Percentiles rank a stretch among this genome's conserved stretches.
phyloP scores from a whole-genome alignment of 805 yeast genomes.

The Teunomyces cretensis region DNA sequence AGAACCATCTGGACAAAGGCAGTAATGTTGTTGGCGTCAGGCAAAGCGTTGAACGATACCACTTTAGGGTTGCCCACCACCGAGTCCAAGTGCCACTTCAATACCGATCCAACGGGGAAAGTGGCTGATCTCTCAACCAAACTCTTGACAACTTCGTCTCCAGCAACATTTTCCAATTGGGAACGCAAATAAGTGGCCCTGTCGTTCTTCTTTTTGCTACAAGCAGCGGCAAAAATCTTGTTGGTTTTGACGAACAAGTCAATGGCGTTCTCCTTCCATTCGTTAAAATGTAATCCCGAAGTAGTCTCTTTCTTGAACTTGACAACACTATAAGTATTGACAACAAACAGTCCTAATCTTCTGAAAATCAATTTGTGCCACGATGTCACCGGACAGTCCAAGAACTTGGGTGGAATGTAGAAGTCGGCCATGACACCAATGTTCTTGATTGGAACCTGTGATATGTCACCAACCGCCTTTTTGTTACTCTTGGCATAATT shows the following conservation, averaged over 20 bases:
- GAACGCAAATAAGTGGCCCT: conserved; percentile 45
- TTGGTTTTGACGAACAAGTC: conserved; percentile 76
- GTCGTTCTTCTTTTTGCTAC: conserved; percentile 28
- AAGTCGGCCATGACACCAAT: conserved; percentile 44
- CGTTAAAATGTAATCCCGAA: conserved; percentile 55
- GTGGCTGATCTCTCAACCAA: conserved; percentile 33
- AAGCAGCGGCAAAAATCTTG: conserved; percentile 67
- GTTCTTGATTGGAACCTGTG: conserved; percentile 37
- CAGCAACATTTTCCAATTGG: conserved; percentile 36
- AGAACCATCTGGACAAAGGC: conserved; percentile 40
- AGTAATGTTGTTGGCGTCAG: conserved; percentile 43
- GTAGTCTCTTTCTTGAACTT: conserved; percentile 45
- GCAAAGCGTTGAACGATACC: conserved; percentile 65
- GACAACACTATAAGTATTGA: conserved; percentile 57
- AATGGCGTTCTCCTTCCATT: conserved; percentile 86
- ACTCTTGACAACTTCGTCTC: conserved; percentile 30
- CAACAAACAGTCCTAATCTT: conserved; percentile 64
- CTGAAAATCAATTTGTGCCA: conserved; percentile 53
- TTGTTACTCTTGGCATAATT: conserved; percentile 3
- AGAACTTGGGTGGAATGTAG: conserved; percentile 40
- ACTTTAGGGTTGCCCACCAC: conserved; percentile 73
- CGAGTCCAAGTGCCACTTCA: conserved; percentile 77
- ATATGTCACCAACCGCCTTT: conserved; percentile 26
- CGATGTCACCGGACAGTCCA: conserved; percentile 21
- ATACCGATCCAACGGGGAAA: conserved; percentile 54